Base-by-base conservation (phyloP, 2,329 filamentous ascomycete species). In the Herpotrichia juniperi region DNA sequence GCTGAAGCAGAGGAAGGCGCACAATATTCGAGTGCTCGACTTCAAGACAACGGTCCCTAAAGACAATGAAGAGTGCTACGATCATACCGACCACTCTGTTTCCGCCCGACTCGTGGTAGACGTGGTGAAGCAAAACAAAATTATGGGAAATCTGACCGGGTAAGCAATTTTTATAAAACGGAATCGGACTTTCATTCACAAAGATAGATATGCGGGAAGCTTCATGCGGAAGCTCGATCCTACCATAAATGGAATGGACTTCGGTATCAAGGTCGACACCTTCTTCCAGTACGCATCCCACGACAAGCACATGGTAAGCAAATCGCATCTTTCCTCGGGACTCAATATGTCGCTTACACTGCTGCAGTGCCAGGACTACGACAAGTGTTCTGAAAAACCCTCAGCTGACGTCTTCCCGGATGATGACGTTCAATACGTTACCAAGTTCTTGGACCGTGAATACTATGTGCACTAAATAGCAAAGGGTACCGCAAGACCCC, bases 61-160 rank as follows among this genome's bases (percentile, higher is more conserved):
- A 1, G 48, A 56, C 2, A 43, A 54, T 2, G 42, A 62, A 4
- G 4, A 39, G 19, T 14, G 14, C 22, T 53, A 47, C 26, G 65
- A 70, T 26, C 66, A 71, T 47, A 49, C 61, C 3, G 67, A 69
- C 32, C 67, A 66, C 17, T 48, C 59, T 9, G 51, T 63, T 7
- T 63, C 66, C 34, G 68, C 67, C 1, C 58, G 61, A 32, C 42
- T 71, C 5, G 66, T 68, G 5, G 50, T 57, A n/a, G 62, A 67
- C 12, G 59, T 61, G 2, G 35, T 67, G 30, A 52, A 58, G 24
- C 28, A 43, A 12, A 37, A 58, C 30, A 51, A 57, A 4, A 54
- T 63, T 11, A 28, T 30, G 1, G 60, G 40, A 0, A 57, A 51
- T 12, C 25, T 65, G 12, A 53, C 40, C 6, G 53, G 57, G 63